These are phyloP conservation scores for Echeveria elegans DNA, from an alignment of 164 flowering plant genomes.

Conservation along the genomic window DNA sequence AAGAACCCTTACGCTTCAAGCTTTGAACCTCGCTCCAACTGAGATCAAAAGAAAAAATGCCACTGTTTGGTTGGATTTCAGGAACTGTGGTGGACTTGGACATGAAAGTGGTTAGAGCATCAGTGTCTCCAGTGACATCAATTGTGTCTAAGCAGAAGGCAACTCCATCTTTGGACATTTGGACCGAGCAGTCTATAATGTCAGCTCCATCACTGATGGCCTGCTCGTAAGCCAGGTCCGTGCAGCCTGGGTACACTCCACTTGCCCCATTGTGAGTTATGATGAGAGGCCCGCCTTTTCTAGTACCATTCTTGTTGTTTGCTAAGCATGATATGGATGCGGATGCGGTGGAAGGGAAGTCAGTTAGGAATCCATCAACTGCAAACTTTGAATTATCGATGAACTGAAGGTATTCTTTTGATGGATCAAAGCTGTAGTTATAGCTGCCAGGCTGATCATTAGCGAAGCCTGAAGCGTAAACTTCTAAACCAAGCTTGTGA, in stretches of 20 bases:
- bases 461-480: slow-evolving; percentile 71
- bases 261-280: slow-evolving; percentile 52
- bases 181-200: slow-evolving; percentile 50
- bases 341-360: slow-evolving; percentile 83
- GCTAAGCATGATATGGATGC: slow-evolving; percentile 69
- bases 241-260: slow-evolving; percentile 75
- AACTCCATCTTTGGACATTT: too few relatives aligned
- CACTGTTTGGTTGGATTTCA: slow-evolving; percentile 32
- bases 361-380: slow-evolving; percentile 86
- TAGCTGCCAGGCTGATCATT: slow-evolving; percentile 57
- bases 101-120: slow-evolving; percentile 46
- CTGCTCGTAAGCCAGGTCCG: slow-evolving; percentile 63
- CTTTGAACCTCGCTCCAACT: slow-evolving; percentile 60
- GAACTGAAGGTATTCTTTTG: slow-evolving; percentile 63
- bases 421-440: slow-evolving; percentile 80
- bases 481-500: slow-evolving; percentile 68
- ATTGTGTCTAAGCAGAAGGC: too few relatives aligned
- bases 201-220: slow-evolving; percentile 43
- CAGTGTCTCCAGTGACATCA: slow-evolving; percentile 63
- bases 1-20: slow-evolving; percentile 54
- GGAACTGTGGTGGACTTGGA: slow-evolving; percentile 28
- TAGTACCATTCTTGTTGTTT: slow-evolving; percentile 24
- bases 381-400: slow-evolving; percentile 57
- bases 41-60: slow-evolving; percentile 60
- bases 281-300: slow-evolving; percentile 7